Base-by-base conservation (phyloP, 2,329 filamentous ascomycete species). In the Didymella segeticola region DNA sequence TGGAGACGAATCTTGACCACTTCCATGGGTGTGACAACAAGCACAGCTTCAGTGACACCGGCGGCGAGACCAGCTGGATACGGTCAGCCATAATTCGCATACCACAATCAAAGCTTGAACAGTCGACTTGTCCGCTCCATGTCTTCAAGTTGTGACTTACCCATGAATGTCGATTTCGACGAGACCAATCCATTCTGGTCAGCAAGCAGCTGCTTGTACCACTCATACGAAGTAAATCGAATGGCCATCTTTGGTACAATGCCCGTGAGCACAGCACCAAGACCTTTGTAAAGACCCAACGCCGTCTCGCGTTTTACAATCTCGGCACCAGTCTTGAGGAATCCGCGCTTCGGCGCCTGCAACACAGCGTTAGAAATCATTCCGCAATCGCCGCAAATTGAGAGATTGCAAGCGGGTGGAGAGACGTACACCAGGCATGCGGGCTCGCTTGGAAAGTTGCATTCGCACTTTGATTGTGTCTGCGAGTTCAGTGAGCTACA, bases 241-340 rank as follows among this genome's bases (percentile, higher is more conserved):
- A 98, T 99, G 57, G 95, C 95, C 95, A 99, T 99, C 79, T 99
- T 99, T 49, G 95, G 95, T 19, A 99, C 86, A 75, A 99, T 99
- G 63, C 95, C 95, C 20, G 93, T 97, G 54, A 98, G 77, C 34
- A 99, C 95, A 49, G 95, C 95, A 58, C 95, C 95, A n/a, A 99
- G 85, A 63, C 95, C 95, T 81, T 99, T 99, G 84, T 99, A 99
- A 53, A 99, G 81, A 60, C 90, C 95, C 29, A 99, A 81, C 1
- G 92, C 91, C 12, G 95, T 97, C 80, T 99, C 95, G 69, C 89
- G 88, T 73, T 86, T 85, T 48, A 96, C 86, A 68, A 99, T 98
- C 66, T 96, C 90, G 58, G 83, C 78, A 58, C 95, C 95, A 1
- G 95, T 99, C 50, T 82, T 82, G 62, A 97, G 75, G 80, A 99